Conservation (phyloP, 495 filamentous ascomycete species). For the Xylaria curta region DNA sequence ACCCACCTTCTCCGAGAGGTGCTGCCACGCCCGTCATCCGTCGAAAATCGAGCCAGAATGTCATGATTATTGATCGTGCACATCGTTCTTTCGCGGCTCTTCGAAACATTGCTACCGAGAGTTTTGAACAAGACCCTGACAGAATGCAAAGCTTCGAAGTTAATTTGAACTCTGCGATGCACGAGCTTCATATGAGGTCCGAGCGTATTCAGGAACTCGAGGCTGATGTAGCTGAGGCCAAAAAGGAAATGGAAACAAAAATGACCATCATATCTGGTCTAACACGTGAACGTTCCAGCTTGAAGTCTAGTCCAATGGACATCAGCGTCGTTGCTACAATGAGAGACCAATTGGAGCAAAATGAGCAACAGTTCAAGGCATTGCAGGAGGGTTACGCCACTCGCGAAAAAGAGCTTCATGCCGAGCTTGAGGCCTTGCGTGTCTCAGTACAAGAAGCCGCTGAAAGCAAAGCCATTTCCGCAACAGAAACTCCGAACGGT, state of each 20-base stretch:
- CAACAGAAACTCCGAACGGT: conserved; percentile 23
- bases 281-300: conserved; percentile 86
- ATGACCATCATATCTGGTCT: conserved; percentile 92
- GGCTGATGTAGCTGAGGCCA: conserved; percentile 79
- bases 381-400: conserved; percentile 73
- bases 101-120: conserved; percentile 83
- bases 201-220: conserved; percentile 91
- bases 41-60: conserved; percentile 90
- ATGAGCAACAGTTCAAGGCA: conserved; percentile 76
- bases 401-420: conserved; percentile 75
- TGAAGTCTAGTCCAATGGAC: conserved; percentile 88
- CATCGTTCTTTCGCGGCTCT: conserved; percentile 91
- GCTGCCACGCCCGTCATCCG: conserved; percentile 74
- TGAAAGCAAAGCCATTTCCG: conserved; percentile 22
- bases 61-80: conserved; percentile 87
- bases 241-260: conserved; percentile 96
- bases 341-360: conserved; percentile 84
- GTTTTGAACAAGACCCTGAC: conserved; percentile 82
- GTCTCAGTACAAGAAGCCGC: conserved; percentile 56
- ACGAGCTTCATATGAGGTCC: conserved; percentile 84
- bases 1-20: conserved; percentile 67
- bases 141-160: conserved; percentile 90
- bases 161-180: conserved; percentile 90
- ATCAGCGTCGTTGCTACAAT: conserved; percentile 89
- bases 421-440: conserved; percentile 72